Evolutionary conservation across 306 rosid genomes (phyloP), one percentile per base, ranked within the genome.

Genomic region (Castanea sativa): DNA sequence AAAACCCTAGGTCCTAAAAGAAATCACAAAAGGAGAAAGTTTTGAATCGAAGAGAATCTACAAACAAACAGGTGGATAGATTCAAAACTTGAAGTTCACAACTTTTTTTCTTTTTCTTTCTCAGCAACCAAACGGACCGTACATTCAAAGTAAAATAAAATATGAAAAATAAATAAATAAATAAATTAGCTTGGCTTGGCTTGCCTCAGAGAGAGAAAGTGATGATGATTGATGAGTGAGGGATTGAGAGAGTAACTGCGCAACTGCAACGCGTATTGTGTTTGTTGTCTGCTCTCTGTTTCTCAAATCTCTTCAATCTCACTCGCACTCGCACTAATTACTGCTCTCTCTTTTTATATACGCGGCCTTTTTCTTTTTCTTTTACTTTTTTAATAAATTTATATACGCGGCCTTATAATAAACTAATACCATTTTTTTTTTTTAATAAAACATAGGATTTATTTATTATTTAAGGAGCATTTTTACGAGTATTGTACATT

Each of bases 1-100:
- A 59, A 76, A 76, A 73, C 84, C 89, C 86, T 82, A 82, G 71
- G 77, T 25, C 21, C 29, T 29, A 73, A 7, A 49, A 73, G 58
- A 68, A 84, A 73, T 53, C 73, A 15, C 12, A 29, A 14, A 13
- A 21, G 33, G 14, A 25, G 7, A 35, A 8, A 68, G 11, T 13
- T 38, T 9, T 18, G 72, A 68, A 35, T 68, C 53, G 11, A 49
- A n/a, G 4, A 25, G 32, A 30, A 77, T 71, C 32, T 14, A 43
- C 76, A 63, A 75, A 27, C 10, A 33, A 2, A 29, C 33, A 55
- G 70, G 41, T 43, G 53, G 15, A 55, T 33, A 14, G 73, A 76
- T 82, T 75, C 73, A 7, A 10, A 35, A 68, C 19, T 35, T 52
- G 8, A 70, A 33, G 78, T 64, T 73, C 49, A 49, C 76, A 8